phyloP scores from a whole-genome alignment of 2,329 filamentous ascomycete genomes.

The Pestalotiopsis fici region DNA sequence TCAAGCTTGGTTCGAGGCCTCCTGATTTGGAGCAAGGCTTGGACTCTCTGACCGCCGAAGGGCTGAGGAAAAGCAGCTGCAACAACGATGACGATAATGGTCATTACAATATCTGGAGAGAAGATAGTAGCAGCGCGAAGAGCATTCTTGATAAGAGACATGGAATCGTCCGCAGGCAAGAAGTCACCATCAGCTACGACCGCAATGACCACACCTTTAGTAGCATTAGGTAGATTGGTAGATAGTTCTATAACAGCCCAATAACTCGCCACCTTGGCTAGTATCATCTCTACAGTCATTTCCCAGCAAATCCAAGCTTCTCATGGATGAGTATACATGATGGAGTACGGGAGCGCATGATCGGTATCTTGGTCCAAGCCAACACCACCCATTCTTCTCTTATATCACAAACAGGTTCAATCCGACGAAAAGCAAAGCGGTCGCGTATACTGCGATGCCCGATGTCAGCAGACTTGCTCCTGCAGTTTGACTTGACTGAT shows the following conservation, averaged over 20 bases:
- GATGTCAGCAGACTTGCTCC: background rate
- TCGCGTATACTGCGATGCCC: background rate
- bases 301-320: background rate
- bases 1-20: background rate
- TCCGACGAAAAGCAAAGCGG: background rate
- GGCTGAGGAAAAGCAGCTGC: background rate
- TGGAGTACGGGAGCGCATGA: background rate
- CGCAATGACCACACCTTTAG: background rate
- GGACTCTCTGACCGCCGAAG: background rate
- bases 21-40: background rate
- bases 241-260: background rate
- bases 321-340: background rate
- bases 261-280: background rate
- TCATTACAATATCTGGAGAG: background rate
- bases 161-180: slow-evolving; percentile 3
- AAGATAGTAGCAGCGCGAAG: background rate
- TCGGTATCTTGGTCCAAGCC: background rate
- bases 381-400: background rate
- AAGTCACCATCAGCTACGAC: slow-evolving; percentile 2
- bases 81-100: background rate
- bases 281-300: background rate
- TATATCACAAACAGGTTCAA: background rate
- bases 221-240: background rate
- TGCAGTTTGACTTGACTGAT: background rate
- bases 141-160: background rate